phyloP scores from a whole-genome alignment of 768 basidiomycete genomes.

The Rickenella mellea region DNA sequence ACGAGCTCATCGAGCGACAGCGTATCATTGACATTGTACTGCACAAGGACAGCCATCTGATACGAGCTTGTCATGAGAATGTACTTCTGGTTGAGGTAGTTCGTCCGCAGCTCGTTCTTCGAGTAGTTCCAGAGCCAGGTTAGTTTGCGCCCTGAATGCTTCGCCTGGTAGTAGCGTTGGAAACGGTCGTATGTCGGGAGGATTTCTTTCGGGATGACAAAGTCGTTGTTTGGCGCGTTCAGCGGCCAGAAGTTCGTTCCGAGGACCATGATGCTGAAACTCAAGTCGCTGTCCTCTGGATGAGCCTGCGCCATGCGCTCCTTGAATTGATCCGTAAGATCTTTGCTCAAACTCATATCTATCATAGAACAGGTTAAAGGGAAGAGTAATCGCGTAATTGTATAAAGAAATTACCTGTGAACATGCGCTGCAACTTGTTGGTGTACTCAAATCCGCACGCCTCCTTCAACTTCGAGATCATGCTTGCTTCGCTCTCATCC shows the following conservation, averaged over 20 bases:
- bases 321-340: conserved; percentile 91
- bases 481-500: conserved; percentile 92
- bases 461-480: conserved; percentile 97
- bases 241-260: conserved; percentile 97
- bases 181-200: conserved; percentile 84
- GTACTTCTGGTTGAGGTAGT: conserved; percentile 90
- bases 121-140: conserved; percentile 99
- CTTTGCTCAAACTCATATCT: conserved; percentile 95
- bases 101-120: conserved; percentile 92
- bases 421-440: conserved; percentile 93
- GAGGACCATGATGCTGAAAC: conserved; percentile 87
- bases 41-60: conserved; percentile 44
- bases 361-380: conserved; percentile 4
- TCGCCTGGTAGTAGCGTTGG: conserved; percentile 85
- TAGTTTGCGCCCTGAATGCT: conserved; percentile 89
- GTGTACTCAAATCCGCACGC: conserved; percentile 97
- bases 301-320: conserved; percentile 84
- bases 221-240: conserved; percentile 73
- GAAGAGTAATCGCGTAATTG: background rate
- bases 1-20: conserved; percentile 22
- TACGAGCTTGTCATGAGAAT: conserved; percentile 82
- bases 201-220: conserved; percentile 83
- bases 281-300: conserved; percentile 72
- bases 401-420: conserved; percentile 56
- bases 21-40: conserved; percentile 30